phyloP scores from a whole-genome alignment of 1,284 basidiomycete genomes.

The Takashimella koratensis region DNA sequence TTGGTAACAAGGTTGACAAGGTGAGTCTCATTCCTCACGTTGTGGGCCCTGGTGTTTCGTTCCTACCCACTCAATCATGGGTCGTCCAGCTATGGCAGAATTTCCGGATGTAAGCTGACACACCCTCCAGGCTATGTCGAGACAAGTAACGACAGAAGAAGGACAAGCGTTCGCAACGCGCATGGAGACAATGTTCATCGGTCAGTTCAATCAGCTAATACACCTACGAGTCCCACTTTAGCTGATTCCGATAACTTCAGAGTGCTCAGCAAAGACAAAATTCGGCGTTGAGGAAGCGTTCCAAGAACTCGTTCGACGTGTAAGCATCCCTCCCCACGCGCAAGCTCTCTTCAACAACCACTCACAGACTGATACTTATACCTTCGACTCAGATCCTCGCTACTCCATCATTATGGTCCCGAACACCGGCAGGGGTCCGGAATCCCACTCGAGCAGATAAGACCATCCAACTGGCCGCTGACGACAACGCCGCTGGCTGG shows the following conservation, averaged over 20 bases:
- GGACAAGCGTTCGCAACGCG: constrained; percentile 74
- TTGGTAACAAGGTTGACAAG: constrained; percentile 94
- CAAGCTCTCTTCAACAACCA: not conserved
- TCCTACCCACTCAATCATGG: too few species aligned
- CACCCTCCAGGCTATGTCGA: constrained; percentile 86
- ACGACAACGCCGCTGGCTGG: constrained; percentile 13
- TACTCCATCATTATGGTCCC: constrained; percentile 43
- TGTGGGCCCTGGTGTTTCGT: too few species aligned
- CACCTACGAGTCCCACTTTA: constrained; percentile 4
- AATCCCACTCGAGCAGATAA: not conserved
- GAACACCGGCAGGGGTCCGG: constrained; percentile 15
- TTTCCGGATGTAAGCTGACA: too few species aligned
- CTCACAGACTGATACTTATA: not conserved
- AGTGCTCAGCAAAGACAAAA: constrained; percentile 73
- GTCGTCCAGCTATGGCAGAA: too few species aligned
- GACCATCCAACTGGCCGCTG: constrained; percentile 3
- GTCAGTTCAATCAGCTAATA: constrained; percentile 53
- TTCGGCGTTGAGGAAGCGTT: constrained; percentile 77
- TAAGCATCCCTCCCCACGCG: constrained; percentile 18
- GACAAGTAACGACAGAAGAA: constrained; percentile 77
- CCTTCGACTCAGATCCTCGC: constrained; percentile 42
- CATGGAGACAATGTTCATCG: constrained; percentile 79
- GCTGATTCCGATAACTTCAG: constrained; percentile 23
- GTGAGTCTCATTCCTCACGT: constrained; percentile 47
- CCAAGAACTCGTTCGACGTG: constrained; percentile 68